These are phyloP conservation scores for Saccharomycopsis sp. DNA, from an alignment of 805 yeast genomes.

Conservation along the genomic window DNA sequence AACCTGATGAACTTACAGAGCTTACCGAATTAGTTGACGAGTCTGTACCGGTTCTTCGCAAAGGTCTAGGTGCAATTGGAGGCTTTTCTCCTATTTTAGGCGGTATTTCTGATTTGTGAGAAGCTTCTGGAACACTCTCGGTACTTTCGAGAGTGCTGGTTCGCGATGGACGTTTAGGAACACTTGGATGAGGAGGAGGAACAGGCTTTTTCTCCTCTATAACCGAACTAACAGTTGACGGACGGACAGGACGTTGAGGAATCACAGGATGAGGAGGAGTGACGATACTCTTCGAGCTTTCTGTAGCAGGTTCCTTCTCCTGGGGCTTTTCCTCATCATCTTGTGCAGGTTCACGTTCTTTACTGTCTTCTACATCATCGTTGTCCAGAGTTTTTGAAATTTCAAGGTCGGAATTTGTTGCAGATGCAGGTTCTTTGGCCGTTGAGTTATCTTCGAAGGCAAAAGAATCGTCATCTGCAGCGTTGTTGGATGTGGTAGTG, in stretches of 20 bases:
- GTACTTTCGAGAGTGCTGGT: not conserved
- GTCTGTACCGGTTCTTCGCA: not conserved
- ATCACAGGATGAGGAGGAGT: not conserved
- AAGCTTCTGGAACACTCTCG: not conserved
- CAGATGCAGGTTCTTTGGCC: no score
- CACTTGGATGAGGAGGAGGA: conserved; percentile 2
- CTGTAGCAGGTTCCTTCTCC: not conserved
- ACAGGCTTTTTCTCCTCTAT: not conserved
- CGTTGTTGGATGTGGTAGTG: no score
- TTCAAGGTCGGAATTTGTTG: not conserved
- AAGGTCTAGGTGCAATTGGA: conserved; percentile 4
- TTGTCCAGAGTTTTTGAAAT: not conserved
- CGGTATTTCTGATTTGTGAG: not conserved
- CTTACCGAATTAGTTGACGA: conserved; percentile 25
- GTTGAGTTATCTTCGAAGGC: not conserved
- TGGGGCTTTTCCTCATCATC: not conserved
- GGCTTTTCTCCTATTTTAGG: conserved; percentile 2
- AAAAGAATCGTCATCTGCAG: not conserved
- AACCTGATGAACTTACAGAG: conserved; percentile 23
- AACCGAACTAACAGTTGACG: not conserved
- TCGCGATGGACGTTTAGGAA: conserved; percentile 6
- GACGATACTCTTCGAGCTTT: not conserved
- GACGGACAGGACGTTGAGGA: not conserved
- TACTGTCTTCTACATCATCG: not conserved
- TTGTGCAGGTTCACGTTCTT: not conserved